Evolutionary conservation across 139 green algal genomes (phyloP), one percentile per base, ranked within the genome.

Genomic region (Coelastrella sp.): DNA sequence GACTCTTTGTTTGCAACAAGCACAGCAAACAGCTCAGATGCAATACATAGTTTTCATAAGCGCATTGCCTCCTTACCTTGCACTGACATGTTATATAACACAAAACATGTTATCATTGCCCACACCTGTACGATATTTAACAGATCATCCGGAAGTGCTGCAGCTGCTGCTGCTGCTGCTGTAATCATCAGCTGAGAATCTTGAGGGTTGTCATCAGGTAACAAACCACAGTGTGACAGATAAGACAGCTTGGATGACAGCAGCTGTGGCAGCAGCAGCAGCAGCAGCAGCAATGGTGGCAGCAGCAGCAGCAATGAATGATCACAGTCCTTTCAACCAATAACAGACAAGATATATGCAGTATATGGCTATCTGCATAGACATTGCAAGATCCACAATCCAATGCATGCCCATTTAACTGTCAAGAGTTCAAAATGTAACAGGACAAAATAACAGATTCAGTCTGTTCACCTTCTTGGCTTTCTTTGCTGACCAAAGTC

Each of bases 61-160:
- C n/a, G n/a, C n/a, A n/a, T n/a, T n/a, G n/a, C n/a, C n/a, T n/a
- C n/a, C n/a, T n/a, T n/a, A n/a, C n/a, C n/a, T n/a, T n/a, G n/a
- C n/a, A n/a, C n/a, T n/a, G n/a, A n/a, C n/a, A n/a, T n/a, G n/a
- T n/a, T n/a, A n/a, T n/a, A n/a, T n/a, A n/a, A n/a, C n/a, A n/a
- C n/a, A n/a, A n/a, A n/a, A n/a, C n/a, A n/a, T n/a, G n/a, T n/a
- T n/a, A n/a, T n/a, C n/a, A n/a, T n/a, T n/a, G n/a, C n/a, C n/a
- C n/a, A n/a, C n/a, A 90, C 86, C 86, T 93, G 90, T 37, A 89
- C 85, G 3, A 85, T 69, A 0, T 85, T 92, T 2, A 87, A 66
- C 41, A 92, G 85, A 34, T 88, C 87, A 37, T 90, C 88, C 21
- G 87, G 74, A n/a, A 93, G 81, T n/a, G 88, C 68, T 48, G 81